Evolutionary conservation across 1,284 basidiomycete genomes (phyloP), one percentile per base, ranked within the genome.

Genomic region (Tilletia setariae): DNA sequence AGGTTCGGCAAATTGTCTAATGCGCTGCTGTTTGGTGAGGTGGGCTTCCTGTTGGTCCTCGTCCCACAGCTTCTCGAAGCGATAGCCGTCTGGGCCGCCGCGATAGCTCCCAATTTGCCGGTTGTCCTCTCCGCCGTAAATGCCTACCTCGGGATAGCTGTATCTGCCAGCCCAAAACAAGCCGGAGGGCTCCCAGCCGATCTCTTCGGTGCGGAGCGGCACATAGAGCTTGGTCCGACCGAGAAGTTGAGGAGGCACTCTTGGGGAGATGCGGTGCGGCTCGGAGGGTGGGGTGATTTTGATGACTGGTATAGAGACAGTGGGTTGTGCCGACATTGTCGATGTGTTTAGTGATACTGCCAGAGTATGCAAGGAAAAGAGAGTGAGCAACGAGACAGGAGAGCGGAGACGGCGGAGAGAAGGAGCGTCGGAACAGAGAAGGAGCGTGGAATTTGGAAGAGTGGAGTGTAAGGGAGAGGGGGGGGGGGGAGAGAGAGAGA

Each of bases 151-250:
- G 13, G 44, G 76, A 47, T 79, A 79, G 15, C 69, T 73, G 61
- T 75, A 79, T 8, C 73, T 74, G 30, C 75, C 75, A 46, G 72
- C 72, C 77, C 77, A 79, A 66, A 74, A 78, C n/a, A 79, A 67
- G 4, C 77, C 77, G 61, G 71, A 70, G 51, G 76, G 74, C 30
- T 78, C 77, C 77, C 77, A 79, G 2, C 76, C 75, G 23, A 79
- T 70, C 63, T 78, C 77, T 40, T 76, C 78, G 44, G 78, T 79
- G 46, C 70, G 68, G 51, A 79, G 71, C 4, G 78, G 78, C 13
- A 79, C 78, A 32, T 78, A 79, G 11, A 79, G 75, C 1, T 72
- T 68, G 6, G 66, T 59, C 68, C 74, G 77, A 62, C 74, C 71
- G 47, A 71, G 74, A 21, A 67, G 63, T 67, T 79, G 78, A 43